phyloP scores from a whole-genome alignment of 257 asterid species.

The Plectranthus barbatus region DNA sequence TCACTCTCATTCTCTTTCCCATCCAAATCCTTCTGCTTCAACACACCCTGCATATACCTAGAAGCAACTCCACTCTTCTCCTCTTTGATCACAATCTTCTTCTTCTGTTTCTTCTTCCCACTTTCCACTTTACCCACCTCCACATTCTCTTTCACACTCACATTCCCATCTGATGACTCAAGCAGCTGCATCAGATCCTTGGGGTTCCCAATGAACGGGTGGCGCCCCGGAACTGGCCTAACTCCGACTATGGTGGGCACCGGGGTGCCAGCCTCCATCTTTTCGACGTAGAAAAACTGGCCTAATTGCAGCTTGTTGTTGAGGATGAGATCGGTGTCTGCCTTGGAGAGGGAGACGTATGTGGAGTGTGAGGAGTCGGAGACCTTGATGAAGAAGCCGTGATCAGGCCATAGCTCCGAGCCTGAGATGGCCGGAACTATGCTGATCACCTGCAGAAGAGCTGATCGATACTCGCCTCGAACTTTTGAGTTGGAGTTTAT shows the following conservation, averaged over 20 bases:
- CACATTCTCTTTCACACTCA: not conserved
- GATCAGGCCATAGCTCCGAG: conserved; percentile 71
- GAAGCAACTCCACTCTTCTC: conserved; percentile 68
- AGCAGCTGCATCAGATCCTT: conserved; percentile 78
- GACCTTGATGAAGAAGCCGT: conserved; percentile 82
- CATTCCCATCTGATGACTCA: conserved; percentile 38
- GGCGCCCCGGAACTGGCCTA: conserved; percentile 73
- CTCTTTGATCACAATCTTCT: conserved; percentile 68
- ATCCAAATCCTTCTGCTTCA: conserved; percentile 38
- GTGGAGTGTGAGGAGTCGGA: conserved; percentile 88
- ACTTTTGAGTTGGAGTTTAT: conserved; percentile 57
- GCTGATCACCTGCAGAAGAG: conserved; percentile 69
- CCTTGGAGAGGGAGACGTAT: conserved; percentile 50
- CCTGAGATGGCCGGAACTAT: conserved; percentile 79
- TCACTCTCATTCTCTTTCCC: conserved; percentile 27
- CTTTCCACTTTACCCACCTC: conserved; percentile 21
- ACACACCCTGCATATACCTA: conserved; percentile 68
- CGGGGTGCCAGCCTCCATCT: conserved; percentile 60
- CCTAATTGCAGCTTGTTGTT: conserved; percentile 76
- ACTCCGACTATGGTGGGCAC: conserved; percentile 66
- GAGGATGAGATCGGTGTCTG: conserved; percentile 65
- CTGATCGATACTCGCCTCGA: conserved; percentile 67
- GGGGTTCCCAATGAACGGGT: conserved; percentile 65
- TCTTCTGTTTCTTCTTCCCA: no score
- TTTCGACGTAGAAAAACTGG: conserved; percentile 73